Evolutionary conservation across 2,329 filamentous ascomycete genomes (phyloP).

Genomic region (Arthrobotrys pseudoclavata): DNA sequence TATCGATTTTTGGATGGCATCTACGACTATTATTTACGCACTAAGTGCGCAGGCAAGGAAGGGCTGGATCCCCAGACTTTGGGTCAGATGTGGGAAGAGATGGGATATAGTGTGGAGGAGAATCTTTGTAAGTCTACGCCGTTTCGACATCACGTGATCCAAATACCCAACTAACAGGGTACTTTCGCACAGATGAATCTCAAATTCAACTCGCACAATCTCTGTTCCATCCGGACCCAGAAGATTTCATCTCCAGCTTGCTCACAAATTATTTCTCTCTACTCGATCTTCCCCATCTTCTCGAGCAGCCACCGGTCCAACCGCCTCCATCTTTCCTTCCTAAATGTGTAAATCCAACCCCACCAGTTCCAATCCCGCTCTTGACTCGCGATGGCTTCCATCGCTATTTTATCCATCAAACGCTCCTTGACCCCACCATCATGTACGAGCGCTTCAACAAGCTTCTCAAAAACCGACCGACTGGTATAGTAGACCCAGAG

Average conservation of each 20-base stretch:
- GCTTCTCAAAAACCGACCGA: conserved; percentile 35
- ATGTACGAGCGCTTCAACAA: conserved; percentile 54
- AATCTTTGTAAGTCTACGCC: conserved; percentile 49
- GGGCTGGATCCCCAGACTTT: conserved; percentile 52
- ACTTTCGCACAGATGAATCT: conserved; percentile 42
- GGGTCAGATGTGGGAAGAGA: conserved; percentile 57
- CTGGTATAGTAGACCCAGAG: conserved; percentile 51
- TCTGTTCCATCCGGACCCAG: conserved; percentile 52
- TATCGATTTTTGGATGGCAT: conserved; percentile 45
- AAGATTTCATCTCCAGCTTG: conserved; percentile 56
- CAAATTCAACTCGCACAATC: conserved; percentile 53
- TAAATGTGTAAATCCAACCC: conserved; percentile 53
- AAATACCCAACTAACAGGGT: conserved; percentile 7
- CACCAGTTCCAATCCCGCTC: conserved; percentile 44
- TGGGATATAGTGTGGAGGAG: conserved; percentile 52
- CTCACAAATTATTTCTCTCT: conserved; percentile 51
- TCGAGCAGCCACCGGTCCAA: conserved; percentile 46
- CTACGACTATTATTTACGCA: conserved; percentile 47
- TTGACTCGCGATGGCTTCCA: conserved; percentile 45
- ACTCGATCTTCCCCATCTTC: conserved; percentile 36
- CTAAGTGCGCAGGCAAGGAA: conserved; percentile 39
- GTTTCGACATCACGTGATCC: neutral
- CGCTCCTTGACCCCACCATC: conserved; percentile 36
- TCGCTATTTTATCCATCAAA: conserved; percentile 52
- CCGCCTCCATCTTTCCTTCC: conserved; percentile 55